phyloP scores from a whole-genome alignment of 2,329 filamentous ascomycete species.

The Kalmusia sp. region DNA sequence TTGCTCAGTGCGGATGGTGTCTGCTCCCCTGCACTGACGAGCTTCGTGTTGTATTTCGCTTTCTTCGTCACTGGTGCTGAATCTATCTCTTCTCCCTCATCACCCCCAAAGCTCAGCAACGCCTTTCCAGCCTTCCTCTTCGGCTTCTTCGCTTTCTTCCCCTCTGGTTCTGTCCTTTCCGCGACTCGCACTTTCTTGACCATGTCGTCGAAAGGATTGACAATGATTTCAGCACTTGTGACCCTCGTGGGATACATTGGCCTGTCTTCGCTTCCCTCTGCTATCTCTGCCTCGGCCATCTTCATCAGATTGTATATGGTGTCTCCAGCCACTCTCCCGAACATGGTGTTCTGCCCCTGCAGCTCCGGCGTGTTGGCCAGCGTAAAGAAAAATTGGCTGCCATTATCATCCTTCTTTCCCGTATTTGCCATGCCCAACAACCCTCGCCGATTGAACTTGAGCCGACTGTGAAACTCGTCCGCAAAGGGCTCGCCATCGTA shows the following conservation, averaged over 20 bases:
- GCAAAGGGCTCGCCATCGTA: slow-evolving; percentile 83
- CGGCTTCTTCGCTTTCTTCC: slow-evolving; percentile 55
- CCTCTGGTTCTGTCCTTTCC: slow-evolving; percentile 54
- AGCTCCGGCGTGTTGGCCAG: slow-evolving; percentile 83
- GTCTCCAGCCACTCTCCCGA: slow-evolving; percentile 89
- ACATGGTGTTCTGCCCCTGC: slow-evolving; percentile 89
- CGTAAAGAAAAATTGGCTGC: slow-evolving; percentile 97
- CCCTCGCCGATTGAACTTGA: slow-evolving; percentile 92
- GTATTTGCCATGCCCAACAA: slow-evolving; percentile 97
- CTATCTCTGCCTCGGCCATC: slow-evolving; percentile 87
- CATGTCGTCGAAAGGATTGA: slow-evolving; percentile 86
- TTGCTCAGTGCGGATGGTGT: slow-evolving; percentile 50
- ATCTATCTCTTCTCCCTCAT: slow-evolving; percentile 65
- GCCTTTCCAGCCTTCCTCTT: slow-evolving; percentile 80
- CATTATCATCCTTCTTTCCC: slow-evolving; percentile 78
- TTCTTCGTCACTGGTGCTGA: slow-evolving; percentile 72
- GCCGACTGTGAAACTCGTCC: slow-evolving; percentile 89
- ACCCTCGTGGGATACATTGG: slow-evolving; percentile 88
- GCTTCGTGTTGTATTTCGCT: slow-evolving; percentile 77
- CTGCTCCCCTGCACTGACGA: slow-evolving; percentile 61
- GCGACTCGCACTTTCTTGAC: slow-evolving; percentile 69
- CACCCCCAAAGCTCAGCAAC: slow-evolving; percentile 75
- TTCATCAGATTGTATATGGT: slow-evolving; percentile 96
- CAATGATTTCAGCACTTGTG: slow-evolving; percentile 73
- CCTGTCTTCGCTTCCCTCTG: slow-evolving; percentile 76